Conservation (phyloP, 176 grass and related monocot species). For the Saccharum spontaneum region DNA sequence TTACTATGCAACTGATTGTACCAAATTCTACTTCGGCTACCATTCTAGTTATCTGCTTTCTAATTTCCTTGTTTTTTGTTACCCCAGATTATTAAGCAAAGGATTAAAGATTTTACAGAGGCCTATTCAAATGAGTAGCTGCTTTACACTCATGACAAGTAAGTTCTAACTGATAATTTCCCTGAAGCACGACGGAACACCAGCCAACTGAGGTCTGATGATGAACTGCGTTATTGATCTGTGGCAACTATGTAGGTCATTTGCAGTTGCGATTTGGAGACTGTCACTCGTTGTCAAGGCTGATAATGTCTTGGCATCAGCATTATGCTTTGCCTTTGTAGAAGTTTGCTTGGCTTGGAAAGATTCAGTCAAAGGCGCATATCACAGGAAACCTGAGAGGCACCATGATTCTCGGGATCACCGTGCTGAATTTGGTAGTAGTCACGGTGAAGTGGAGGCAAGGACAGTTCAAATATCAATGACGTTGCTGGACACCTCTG, state of each 20-base stretch:
- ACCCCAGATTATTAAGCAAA: slow-evolving; percentile 67
- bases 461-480: slow-evolving; percentile 12
- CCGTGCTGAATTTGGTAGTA: background rate
- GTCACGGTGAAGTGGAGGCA: background rate
- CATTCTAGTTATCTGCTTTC: slow-evolving; percentile 17
- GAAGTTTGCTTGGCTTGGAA: slow-evolving; percentile 16
- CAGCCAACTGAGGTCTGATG: background rate
- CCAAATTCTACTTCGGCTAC: background rate
- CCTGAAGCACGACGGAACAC: background rate
- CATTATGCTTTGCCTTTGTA: slow-evolving; percentile 32
- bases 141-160: slow-evolving; percentile 20
- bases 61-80: slow-evolving; percentile 28
- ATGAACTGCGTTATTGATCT: slow-evolving; percentile 7
- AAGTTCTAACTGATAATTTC: slow-evolving; percentile 25
- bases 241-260: slow-evolving; percentile 25
- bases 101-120: slow-evolving; percentile 60
- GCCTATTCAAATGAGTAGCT: slow-evolving; percentile 52
- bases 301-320: background rate
- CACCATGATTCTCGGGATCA: background rate
- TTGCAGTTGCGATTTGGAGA: slow-evolving; percentile 9
- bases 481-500: background rate
- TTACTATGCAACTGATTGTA: slow-evolving; percentile 15
- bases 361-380: slow-evolving; percentile 25
- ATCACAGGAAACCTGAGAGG: slow-evolving; percentile 7
- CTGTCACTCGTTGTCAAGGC: slow-evolving; percentile 20